Percentiles rank a stretch among this genome's conserved stretches.
Conservation (phyloP, 2,329 filamentous ascomycete species). For the Elsinoe arachidis region DNA sequence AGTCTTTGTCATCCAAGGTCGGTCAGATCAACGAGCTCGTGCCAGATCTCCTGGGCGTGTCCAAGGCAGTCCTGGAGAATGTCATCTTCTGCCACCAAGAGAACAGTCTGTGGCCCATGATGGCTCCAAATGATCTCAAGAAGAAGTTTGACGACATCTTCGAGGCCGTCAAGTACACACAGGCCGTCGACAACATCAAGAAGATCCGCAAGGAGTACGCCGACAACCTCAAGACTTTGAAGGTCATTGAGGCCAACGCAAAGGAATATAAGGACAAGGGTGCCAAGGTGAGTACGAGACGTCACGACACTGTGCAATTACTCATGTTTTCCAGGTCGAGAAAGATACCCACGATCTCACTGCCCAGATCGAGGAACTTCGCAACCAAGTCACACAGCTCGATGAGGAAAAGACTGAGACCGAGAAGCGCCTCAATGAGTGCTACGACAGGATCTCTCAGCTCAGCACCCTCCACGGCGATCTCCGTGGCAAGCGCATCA, state of each 20-base stretch:
- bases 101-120: slow-evolving; percentile 94
- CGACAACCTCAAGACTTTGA: slow-evolving; percentile 62
- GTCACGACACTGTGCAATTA: too few relatives aligned
- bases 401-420: slow-evolving; percentile 29
- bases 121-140: slow-evolving; percentile 75
- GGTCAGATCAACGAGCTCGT: slow-evolving; percentile 77
- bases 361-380: slow-evolving; percentile 29
- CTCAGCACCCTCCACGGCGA: slow-evolving; percentile 67
- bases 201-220: slow-evolving; percentile 73
- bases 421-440: slow-evolving; percentile 49
- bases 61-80: slow-evolving; percentile 77
- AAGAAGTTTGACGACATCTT: slow-evolving; percentile 97
- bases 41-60: slow-evolving; percentile 79
- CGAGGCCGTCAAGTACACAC: slow-evolving; percentile 92
- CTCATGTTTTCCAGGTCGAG: slow-evolving; percentile 38
- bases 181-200: slow-evolving; percentile 94
- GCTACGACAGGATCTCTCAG: slow-evolving; percentile 63
- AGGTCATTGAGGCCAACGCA: slow-evolving; percentile 65
- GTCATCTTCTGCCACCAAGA: slow-evolving; percentile 99
- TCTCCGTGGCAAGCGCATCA: slow-evolving; percentile 66
- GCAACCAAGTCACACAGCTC: slow-evolving; percentile 20
- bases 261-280: slow-evolving; percentile 80
- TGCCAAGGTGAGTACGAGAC: slow-evolving; percentile 42
- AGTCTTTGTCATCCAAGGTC: slow-evolving; percentile 67
- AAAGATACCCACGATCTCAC: slow-evolving; percentile 57